Conservation (phyloP, 2,329 filamentous ascomycete genomes). For the Hypomyces rosellus region DNA sequence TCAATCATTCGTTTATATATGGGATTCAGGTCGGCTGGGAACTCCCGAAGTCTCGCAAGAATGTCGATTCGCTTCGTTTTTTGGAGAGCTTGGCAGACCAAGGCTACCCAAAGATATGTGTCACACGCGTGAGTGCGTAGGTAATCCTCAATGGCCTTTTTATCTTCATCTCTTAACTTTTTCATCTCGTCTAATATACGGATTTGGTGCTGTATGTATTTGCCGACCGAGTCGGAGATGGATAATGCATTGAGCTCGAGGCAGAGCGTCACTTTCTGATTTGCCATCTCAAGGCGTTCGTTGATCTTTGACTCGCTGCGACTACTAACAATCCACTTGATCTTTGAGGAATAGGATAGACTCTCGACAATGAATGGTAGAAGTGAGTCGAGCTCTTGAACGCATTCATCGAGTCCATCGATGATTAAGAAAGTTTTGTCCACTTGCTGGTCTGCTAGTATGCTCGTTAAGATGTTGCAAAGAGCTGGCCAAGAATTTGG, state of each 20-base stretch:
- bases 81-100: constrained; percentile 16
- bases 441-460: constrained; percentile 31
- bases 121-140: constrained; percentile 26
- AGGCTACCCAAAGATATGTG: constrained; percentile 24
- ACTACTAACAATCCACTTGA: constrained; percentile 7
- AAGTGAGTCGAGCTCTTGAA: constrained; percentile 25
- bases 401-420: constrained; percentile 40
- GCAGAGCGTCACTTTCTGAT: neutral
- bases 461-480: constrained; percentile 29
- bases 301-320: constrained; percentile 2
- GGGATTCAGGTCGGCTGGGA: too few species aligned
- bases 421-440: constrained; percentile 30
- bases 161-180: constrained; percentile 5
- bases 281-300: constrained; percentile 6
- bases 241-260: neutral
- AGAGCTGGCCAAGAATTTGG: constrained; percentile 31
- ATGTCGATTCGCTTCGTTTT: neutral
- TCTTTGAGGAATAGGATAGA: constrained; percentile 14
- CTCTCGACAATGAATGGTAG: constrained; percentile 27
- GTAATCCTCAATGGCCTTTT: constrained; percentile 1
- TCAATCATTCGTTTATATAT: too few species aligned
- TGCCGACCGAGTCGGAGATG: neutral
- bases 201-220: too few species aligned
- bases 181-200: neutral
- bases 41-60: too few species aligned